Evolutionary conservation across 106 monocot species (phyloP).

Genomic region (Vanilla planifolia): DNA sequence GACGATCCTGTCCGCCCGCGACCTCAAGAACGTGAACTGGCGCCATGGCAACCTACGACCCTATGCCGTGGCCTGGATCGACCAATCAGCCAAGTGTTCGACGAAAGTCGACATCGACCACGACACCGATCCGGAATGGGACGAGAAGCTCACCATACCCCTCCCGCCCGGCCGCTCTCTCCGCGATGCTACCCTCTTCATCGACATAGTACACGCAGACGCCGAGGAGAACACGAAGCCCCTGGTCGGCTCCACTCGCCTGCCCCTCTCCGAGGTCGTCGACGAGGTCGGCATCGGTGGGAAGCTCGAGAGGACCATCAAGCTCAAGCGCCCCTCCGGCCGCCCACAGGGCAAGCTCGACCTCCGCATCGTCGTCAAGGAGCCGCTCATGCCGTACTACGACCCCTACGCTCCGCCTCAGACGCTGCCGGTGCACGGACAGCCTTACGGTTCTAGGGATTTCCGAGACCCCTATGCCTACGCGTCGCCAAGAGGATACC

Average conservation of each 20-base stretch:
- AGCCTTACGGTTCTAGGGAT: constrained; percentile 19
- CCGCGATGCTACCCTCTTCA: constrained; percentile 39
- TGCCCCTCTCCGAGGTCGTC: constrained; percentile 52
- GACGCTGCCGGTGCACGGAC: constrained; percentile 24
- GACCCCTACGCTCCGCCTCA: constrained; percentile 30
- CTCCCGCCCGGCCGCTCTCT: constrained; percentile 14
- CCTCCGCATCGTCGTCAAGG: constrained; percentile 42
- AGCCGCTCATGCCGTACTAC: constrained; percentile 12
- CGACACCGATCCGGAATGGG: constrained; percentile 46
- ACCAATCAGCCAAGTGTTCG: constrained; percentile 43
- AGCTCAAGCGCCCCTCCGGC: constrained; percentile 70
- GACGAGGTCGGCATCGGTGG: constrained; percentile 40
- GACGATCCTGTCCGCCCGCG: constrained; percentile 41
- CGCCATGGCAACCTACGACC: constrained; percentile 42
- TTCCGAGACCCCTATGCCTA: constrained; percentile 10
- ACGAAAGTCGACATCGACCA: constrained; percentile 54
- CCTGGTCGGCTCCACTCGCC: constrained; percentile 59
- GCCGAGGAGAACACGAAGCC: constrained; percentile 50
- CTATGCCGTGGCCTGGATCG: constrained; percentile 66
- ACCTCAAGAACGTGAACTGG: constrained; percentile 89
- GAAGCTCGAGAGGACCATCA: constrained; percentile 19
- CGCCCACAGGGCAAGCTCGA: constrained; percentile 50
- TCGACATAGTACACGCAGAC: constrained; percentile 72
- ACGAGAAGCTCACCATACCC: constrained; percentile 49
- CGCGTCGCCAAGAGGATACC: background rate